phyloP scores from a whole-genome alignment of 2,329 filamentous ascomycete genomes.

The Colletotrichum tropicicola region DNA sequence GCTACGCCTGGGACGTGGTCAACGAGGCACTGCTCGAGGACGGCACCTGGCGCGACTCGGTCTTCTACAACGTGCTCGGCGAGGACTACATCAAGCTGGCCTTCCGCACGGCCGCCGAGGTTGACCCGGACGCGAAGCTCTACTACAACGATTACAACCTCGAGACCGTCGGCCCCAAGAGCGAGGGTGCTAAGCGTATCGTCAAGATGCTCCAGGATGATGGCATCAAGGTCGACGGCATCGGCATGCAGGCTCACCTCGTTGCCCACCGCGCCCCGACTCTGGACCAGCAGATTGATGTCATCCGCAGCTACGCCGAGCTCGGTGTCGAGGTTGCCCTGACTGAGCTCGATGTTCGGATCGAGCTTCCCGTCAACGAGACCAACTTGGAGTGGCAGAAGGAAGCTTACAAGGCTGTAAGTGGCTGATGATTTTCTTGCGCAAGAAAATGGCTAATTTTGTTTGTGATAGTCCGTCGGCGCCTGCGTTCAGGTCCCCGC shows the following conservation, averaged over 20 bases:
- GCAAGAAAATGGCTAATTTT: background rate
- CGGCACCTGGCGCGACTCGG: slow-evolving; percentile 58
- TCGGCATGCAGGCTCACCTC: slow-evolving; percentile 70
- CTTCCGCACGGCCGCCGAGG: slow-evolving; percentile 63
- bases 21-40: slow-evolving; percentile 71
- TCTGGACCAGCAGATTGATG: slow-evolving; percentile 44
- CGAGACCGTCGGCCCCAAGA: slow-evolving; percentile 60
- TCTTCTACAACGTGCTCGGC: slow-evolving; percentile 66
- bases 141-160: slow-evolving; percentile 69
- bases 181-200: slow-evolving; percentile 52
- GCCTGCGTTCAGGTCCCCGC: slow-evolving; percentile 40
- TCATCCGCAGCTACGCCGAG: slow-evolving; percentile 52
- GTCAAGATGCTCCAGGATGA: slow-evolving; percentile 54
- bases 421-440: background rate
- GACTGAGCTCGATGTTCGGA: slow-evolving; percentile 64
- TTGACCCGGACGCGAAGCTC: slow-evolving; percentile 64
- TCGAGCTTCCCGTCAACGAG: slow-evolving; percentile 39
- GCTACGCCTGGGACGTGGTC: slow-evolving; percentile 72
- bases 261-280: slow-evolving; percentile 59
- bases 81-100: slow-evolving; percentile 65
- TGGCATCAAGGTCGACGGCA: slow-evolving; percentile 67
- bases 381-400: slow-evolving; percentile 40
- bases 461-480: slow-evolving; percentile 22
- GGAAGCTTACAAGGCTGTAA: slow-evolving; percentile 35
- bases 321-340: slow-evolving; percentile 60